Conservation (phyloP, 441 rosid genomes). For the Geranium incanum region DNA sequence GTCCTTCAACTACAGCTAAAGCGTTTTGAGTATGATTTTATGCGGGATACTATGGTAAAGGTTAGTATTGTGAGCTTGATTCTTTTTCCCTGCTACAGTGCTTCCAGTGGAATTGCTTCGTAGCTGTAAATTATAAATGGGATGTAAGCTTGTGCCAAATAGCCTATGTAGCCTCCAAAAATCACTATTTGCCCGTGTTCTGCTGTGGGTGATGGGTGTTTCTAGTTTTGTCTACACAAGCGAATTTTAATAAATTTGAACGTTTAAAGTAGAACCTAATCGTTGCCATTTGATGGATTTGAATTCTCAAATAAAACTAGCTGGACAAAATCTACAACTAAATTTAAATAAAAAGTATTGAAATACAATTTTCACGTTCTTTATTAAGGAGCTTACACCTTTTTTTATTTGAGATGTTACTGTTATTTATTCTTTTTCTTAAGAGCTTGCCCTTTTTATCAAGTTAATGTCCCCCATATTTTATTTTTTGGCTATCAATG, state of each 20-base stretch:
- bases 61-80: conserved; percentile 29
- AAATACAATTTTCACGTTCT: background rate
- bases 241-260: no score
- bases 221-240: no score
- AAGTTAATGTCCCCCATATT: background rate
- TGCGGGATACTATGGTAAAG: conserved; percentile 93
- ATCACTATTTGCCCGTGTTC: background rate
- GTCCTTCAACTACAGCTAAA: conserved; percentile 93
- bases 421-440: background rate
- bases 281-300: background rate
- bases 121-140: background rate
- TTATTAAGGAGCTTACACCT: background rate
- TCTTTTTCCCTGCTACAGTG: background rate
- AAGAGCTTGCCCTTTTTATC: background rate
- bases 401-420: background rate
- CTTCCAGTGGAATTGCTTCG: background rate
- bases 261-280: background rate
- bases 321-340: background rate
- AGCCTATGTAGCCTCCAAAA: background rate
- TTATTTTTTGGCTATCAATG: background rate
- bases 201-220: no score
- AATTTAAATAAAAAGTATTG: background rate
- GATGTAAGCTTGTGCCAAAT: background rate
- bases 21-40: conserved; percentile 89
- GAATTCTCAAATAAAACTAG: background rate